Evolutionary conservation across 2,329 filamentous ascomycete species (phyloP), one percentile per base, ranked within the genome.

Genomic region (Diaporthe sp.): DNA sequence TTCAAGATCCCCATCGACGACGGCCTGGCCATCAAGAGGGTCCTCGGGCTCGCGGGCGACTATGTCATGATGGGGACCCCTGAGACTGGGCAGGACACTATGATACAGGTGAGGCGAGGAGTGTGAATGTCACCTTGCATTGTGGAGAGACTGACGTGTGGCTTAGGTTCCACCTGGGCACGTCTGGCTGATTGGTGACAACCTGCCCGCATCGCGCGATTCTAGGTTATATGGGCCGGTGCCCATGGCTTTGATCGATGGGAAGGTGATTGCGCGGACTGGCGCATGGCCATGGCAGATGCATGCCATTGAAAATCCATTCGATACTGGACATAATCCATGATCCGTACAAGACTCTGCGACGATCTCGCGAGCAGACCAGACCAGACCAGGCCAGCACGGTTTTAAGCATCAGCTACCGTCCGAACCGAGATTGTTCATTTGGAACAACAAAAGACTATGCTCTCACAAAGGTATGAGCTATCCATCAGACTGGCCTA

Each of bases 181-280:
- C 87, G 97, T 95, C 80, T 98, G 95, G 91, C 87, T 98, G 9
- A 91, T 92, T 3, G 97, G 97, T 3, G 97, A 99, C 84, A 98
- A 98, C 83, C 82, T 98, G 77, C 88, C 91, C 4, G 93, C 91
- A 80, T 98, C 95, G 34, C 88, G 95, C 78, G 97, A 99, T 86
- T 98, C 95, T 58, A 92, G 97, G 77, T 88, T 92, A 55, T 98
- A 94, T 85, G 97, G 97, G 0, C 95, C 97, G 0, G 83, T 99
- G 39, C 97, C 97, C 0, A 86, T 99, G 81, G 96, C 91, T 2
- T 86, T 99, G 77, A 90, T 99, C 59, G 92, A 90, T 79, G 95
- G 95, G 62, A 98, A 98, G 82, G 92, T 97, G 3, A 85, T 96
- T 53, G 93, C 89, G 77, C 91, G 86, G 77, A 79, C 75, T 25